Evolutionary conservation across 2,329 filamentous ascomycete genomes (phyloP), one percentile per base, ranked within the genome.

Genomic region (Exophiala oligosperma): DNA sequence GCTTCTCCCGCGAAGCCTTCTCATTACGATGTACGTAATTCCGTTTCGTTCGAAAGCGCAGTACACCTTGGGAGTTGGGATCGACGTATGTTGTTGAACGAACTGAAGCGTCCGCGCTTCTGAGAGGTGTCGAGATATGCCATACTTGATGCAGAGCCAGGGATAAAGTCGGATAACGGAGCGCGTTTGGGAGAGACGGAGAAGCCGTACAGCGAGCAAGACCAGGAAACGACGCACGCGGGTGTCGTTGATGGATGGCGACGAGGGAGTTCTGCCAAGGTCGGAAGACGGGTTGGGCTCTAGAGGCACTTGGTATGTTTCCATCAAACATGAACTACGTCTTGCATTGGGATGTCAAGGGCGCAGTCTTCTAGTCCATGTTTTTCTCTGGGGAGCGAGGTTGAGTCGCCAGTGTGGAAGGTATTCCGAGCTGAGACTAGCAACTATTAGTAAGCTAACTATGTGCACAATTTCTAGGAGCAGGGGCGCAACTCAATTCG

Each of bases 21-120:
- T 69, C 72, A 77, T 77, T 44, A 74, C 62, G 46, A 76, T 75
- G 51, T 76, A 77, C 2, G 70, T 73, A 29, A 12, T 26, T 4
- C 62, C 66, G 28, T 61, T 62, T 50, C 52, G 68, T 24, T 57
- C 66, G 64, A 76, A 77, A 29, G 72, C 67, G 60, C 71, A 76
- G 32, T 68, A 56, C 6, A 76, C 68, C 59, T 69, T 73, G 4
- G 73, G 73, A 4, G 75, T 70, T 1, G 74, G 72, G 52, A 76
- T 71, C 40, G 71, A 73, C 14, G 73, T 76, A 57, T 76, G 46
- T 46, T 70, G 56, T 11, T 66, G 64, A 47, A 77, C 63, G 52
- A 74, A 75, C 50, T 60, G 65, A 67, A 77, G 71, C 17, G 72
- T 68, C 29, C 62, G 63, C 50, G 69, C 73, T 62, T 76, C 71